Base-by-base conservation (phyloP, 495 filamentous ascomycete genomes). In the Recurvomyces mirabilis region DNA sequence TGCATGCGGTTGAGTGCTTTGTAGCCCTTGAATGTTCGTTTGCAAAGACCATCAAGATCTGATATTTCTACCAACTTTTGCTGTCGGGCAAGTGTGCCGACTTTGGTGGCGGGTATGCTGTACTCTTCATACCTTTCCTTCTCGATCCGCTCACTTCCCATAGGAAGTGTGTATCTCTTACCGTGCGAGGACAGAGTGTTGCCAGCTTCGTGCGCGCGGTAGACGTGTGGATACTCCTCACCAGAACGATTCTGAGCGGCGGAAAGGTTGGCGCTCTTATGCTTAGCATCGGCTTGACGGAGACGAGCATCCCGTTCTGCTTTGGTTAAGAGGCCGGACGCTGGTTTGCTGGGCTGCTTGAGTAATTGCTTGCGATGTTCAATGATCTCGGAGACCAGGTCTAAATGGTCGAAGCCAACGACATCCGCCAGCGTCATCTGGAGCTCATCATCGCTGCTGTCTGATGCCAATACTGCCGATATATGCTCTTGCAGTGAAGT, bases 1-100 rank as follows among this genome's bases (percentile, higher is more conserved):
- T 99, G 91, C 91, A 99, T 99, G 18, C 91, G 79, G 56, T 99
- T 99, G 38, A 99, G 68, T 1, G 80, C 61, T 62, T 87, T 89
- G 64, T 99, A 99, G 0, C 86, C 88, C 54, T 81, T 84, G 64
- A 99, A 99, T 1, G 93, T 96, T n/a, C 73, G 73, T 47, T 75
- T 71, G 59, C 89, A 96, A 18, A 99, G 69, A 5, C 82, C 85
- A 63, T 99, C 91, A 75, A 99, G 72, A 3, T 82, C 79, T 15
- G 72, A 63, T 31, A 99, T 87, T 14, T 77, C 56, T 14, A 96
- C 67, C 5, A 96, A 69, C 55, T 79, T 87, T 49, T 82, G 76
- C 3, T 77, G 78, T 7, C 63, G 69, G 20, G 72, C 77, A 17
- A 93, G 65, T 0, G 71, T 76, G 3, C 87, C 91, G n/a, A 84